These are phyloP conservation scores for Populus hybrid DNA, from an alignment of 441 rosid genomes.

Conservation along the genomic window DNA sequence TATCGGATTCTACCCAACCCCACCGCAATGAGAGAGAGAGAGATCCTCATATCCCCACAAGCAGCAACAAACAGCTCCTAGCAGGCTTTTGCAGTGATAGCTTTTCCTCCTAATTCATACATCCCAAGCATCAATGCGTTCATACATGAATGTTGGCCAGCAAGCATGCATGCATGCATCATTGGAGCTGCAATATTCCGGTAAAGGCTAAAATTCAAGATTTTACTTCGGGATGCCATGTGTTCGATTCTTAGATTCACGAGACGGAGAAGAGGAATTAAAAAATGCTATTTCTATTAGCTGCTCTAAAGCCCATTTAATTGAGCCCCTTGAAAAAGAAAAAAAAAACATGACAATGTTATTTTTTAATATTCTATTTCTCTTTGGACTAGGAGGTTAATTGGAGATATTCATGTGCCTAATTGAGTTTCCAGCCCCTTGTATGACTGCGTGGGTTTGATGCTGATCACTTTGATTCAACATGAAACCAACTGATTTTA, in stretches of 20 bases:
- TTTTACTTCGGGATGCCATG: not conserved
- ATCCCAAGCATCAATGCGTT: conserved; percentile 14
- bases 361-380: too few species aligned
- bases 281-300: not conserved
- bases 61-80: conserved; percentile 37
- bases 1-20: conserved; percentile 29
- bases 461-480: too few species aligned
- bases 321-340: too few species aligned
- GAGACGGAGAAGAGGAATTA: not conserved
- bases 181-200: not conserved
- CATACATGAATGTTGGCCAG: conserved; percentile 13
- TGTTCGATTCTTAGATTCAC: not conserved
- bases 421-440: too few species aligned
- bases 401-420: not conserved
- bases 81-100: conserved; percentile 40
- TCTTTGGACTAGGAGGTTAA: not conserved
- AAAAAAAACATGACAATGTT: too few species aligned
- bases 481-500: too few species aligned
- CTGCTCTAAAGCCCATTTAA: too few species aligned
- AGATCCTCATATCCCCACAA: conserved; percentile 14
- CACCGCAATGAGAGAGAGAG: conserved; percentile 6
- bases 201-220: not conserved
- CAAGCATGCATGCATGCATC: not conserved
- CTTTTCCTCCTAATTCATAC: conserved; percentile 30
- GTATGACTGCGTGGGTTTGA: too few species aligned